These are phyloP conservation scores for Mycosarcoma maydis DNA, from an alignment of 1,284 basidiomycete genomes.

Conservation along the genomic window DNA sequence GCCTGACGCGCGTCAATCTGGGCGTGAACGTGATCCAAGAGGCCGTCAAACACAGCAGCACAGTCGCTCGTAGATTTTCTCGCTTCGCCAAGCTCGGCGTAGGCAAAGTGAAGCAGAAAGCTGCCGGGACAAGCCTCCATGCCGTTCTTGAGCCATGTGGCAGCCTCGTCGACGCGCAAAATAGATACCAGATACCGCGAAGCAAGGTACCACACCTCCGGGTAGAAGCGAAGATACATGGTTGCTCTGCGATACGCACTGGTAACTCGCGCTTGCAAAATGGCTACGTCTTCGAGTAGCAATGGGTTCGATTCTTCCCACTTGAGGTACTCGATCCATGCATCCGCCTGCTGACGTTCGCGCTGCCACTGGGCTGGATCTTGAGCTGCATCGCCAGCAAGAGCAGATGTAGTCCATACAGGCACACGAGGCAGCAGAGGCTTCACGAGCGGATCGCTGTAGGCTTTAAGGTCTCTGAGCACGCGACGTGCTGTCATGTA, in stretches of 20 bases:
- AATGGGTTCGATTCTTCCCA: slow-evolving; percentile 97
- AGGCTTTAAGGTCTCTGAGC: slow-evolving; percentile 78
- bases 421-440: slow-evolving; percentile 59
- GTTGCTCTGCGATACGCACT: slow-evolving; percentile 87
- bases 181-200: slow-evolving; percentile 79
- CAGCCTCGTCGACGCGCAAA: slow-evolving; percentile 83
- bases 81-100: slow-evolving; percentile 83
- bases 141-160: slow-evolving; percentile 82
- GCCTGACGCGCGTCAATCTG: slow-evolving; percentile 78
- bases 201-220: slow-evolving; percentile 96
- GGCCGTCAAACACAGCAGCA: slow-evolving; percentile 71
- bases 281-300: slow-evolving; percentile 80
- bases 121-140: slow-evolving; percentile 88
- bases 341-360: slow-evolving; percentile 79
- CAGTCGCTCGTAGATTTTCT: slow-evolving; percentile 68
- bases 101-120: slow-evolving; percentile 87
- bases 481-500: slow-evolving; percentile 94
- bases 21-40: slow-evolving; percentile 77
- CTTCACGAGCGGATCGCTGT: slow-evolving; percentile 70
- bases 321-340: slow-evolving; percentile 90
- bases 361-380: slow-evolving; percentile 69
- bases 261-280: slow-evolving; percentile 77
- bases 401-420: slow-evolving; percentile 45
- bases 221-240: slow-evolving; percentile 90
- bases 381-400: slow-evolving; percentile 70